Evolutionary conservation across 1,284 basidiomycete genomes (phyloP).

Genomic region (Pseudozyma sp.): DNA sequence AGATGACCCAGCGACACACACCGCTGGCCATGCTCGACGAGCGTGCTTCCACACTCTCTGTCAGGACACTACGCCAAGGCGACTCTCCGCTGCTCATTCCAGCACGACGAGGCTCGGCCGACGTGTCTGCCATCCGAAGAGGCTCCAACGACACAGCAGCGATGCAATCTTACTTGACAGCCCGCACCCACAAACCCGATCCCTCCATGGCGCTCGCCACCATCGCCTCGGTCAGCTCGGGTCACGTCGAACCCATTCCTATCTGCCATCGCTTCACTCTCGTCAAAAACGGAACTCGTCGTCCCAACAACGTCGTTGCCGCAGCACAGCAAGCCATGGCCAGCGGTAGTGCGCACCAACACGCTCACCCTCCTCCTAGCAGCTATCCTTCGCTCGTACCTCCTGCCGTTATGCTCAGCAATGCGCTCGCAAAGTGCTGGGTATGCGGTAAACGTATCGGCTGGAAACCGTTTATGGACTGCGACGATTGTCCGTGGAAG

Average conservation of each 20-base stretch:
- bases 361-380: conserved; percentile 16
- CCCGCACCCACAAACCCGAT: conserved; percentile 48
- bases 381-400: conserved; percentile 52
- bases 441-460: conserved; percentile 62
- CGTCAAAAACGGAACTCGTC: conserved; percentile 62
- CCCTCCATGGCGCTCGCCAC: conserved; percentile 58
- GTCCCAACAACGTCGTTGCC: conserved; percentile 44
- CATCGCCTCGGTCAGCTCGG: conserved; percentile 50
- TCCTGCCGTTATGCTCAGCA: conserved; percentile 62
- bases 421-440: conserved; percentile 63
- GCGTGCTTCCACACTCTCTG: conserved; percentile 41
- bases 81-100: conserved; percentile 47
- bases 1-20: conserved; percentile 45
- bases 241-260: conserved; percentile 29
- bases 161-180: conserved; percentile 56
- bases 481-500: conserved; percentile 65
- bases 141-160: conserved; percentile 33
- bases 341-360: conserved; percentile 13
- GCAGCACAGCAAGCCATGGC: conserved; percentile 36
- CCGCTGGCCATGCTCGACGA: conserved; percentile 49
- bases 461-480: conserved; percentile 65
- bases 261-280: conserved; percentile 63
- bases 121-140: conserved; percentile 25
- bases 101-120: conserved; percentile 37
- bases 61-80: conserved; percentile 37